Evolutionary conservation across 2,329 filamentous ascomycete genomes (phyloP).

Genomic region (Aphanoascus verrucosus): DNA sequence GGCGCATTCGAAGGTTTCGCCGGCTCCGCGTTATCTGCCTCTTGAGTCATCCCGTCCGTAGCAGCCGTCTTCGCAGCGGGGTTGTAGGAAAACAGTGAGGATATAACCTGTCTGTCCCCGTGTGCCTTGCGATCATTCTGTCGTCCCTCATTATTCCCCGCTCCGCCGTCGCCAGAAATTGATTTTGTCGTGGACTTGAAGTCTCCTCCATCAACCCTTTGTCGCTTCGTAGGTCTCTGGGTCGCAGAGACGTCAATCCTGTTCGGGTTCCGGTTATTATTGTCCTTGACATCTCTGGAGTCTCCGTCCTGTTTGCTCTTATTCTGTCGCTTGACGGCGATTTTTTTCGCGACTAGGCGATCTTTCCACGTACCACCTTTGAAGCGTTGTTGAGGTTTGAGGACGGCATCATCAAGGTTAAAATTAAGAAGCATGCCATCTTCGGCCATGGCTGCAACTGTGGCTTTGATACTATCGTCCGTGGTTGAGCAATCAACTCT

Average conservation of each 20-base stretch:
- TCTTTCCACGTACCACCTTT: conserved; percentile 93
- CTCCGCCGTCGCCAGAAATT: conserved; percentile 10
- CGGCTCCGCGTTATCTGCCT: conserved; percentile 33
- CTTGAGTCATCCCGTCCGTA: conserved; percentile 28
- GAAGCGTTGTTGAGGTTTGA: conserved; percentile 53
- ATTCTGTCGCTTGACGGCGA: conserved; percentile 44
- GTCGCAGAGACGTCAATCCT: conserved; percentile 18
- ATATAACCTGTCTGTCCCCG: conserved; percentile 57
- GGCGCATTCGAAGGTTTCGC: conserved; percentile 83
- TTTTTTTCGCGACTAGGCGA: conserved; percentile 67
- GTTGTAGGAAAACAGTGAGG: conserved; percentile 86
- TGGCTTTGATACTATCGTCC: background rate
- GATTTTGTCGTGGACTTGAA: conserved; percentile 23
- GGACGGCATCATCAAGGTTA: conserved; percentile 57
- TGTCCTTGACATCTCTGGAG: background rate
- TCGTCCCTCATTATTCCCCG: conserved; percentile 10
- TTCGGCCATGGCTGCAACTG: conserved; percentile 59
- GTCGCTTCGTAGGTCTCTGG: conserved; percentile 31
- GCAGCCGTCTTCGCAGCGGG: conserved; percentile 56
- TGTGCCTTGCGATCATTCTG: conserved; percentile 12
- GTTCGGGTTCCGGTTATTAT: conserved; percentile 24
- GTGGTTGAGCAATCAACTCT: background rate
- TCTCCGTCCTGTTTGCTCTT: conserved; percentile 21
- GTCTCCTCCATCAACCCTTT: conserved; percentile 31
- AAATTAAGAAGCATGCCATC: conserved; percentile 95